Evolutionary conservation across 2,329 filamentous ascomycete genomes (phyloP), one percentile per base, ranked within the genome.

Genomic region (Lasiodiplodia hormozganensis): DNA sequence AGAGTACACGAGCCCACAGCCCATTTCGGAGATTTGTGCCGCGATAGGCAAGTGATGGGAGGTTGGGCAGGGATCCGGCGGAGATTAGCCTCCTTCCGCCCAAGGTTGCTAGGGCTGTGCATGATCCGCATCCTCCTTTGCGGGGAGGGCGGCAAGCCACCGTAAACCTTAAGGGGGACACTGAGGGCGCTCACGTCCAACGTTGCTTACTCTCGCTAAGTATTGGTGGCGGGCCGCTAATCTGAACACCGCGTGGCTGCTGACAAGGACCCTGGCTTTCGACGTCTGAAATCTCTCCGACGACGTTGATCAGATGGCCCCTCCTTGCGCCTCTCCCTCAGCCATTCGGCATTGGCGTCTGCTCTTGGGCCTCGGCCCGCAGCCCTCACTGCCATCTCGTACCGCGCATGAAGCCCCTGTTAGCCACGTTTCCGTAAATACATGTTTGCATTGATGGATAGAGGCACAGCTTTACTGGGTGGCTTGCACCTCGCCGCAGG

Each of bases 81-180:
- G 60, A 64, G 60, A 64, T 64, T 52, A 52, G 60, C 43, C 51
- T 64, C n/a, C 47, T 52, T 64, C 60, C 47, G 60, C 36, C 6
- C 60, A 52, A 34, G 57, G 40, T 47, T n/a, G 12, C 52, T 56
- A 11, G 56, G n/a, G 21, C 7, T 18, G 57, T 49, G 25, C 40
- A 43, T 25, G 40, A 62, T 62, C 58, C 23, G 21, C 58, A n/a
- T 3, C 7, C 25, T 8, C n/a, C 23, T 43, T 25, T 16, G 40
- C 43, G 43, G 43, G 43, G 43, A 47, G n/a, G 43, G n/a, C 43
- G 43, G 43, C 43, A 11, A 47, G 43, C 43, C 57, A 21, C 14
- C 14, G 40, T 2, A 43, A 51, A 60, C 21, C 36, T 28, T n/a
- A 40, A 60, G 57, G 57, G 57, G 57, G 31, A 34, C 31, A 8